Percentiles rank a stretch among this genome's conserved stretches.
These are phyloP conservation scores for Corrigiola litoralis DNA, from an alignment of 179 eudicot genomes.

Conservation along the genomic window DNA sequence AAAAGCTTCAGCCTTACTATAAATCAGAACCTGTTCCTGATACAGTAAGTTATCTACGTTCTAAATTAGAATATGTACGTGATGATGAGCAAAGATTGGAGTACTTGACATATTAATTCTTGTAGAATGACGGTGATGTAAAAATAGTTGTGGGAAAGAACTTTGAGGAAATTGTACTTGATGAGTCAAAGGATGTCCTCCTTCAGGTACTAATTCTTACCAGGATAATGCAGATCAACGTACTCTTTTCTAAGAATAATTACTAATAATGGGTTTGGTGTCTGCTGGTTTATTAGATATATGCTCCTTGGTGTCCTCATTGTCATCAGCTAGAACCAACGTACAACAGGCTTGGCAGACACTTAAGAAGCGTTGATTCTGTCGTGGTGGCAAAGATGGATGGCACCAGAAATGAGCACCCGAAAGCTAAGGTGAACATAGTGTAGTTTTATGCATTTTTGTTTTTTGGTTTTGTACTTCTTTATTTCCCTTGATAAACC, in stretches of 20 bases:
- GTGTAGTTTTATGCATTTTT: background rate
- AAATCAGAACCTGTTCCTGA: conserved; percentile 88
- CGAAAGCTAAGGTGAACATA: conserved; percentile 73
- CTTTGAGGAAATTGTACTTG: conserved; percentile 69
- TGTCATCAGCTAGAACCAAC: conserved; percentile 70
- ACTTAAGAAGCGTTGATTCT: conserved; percentile 62
- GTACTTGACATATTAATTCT: background rate
- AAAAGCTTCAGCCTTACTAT: conserved; percentile 70
- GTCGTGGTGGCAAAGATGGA: conserved; percentile 87
- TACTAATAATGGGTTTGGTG: background rate
- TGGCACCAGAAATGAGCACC: conserved; percentile 89
- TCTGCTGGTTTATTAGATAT: conserved; percentile 36
- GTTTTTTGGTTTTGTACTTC: background rate
- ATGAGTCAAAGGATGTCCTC: conserved; percentile 90
- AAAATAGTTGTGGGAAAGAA: conserved; percentile 85
- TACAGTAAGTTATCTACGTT: conserved; percentile 34
- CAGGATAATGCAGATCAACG: background rate
- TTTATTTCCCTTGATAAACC: background rate
- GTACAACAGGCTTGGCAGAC: conserved; percentile 66
- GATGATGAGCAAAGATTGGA: too few relatives aligned
- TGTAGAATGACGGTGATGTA: conserved; percentile 77
- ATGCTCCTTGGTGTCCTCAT: conserved; percentile 89
- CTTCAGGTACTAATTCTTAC: conserved; percentile 53
- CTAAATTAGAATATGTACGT: background rate
- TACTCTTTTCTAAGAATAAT: background rate